These are phyloP conservation scores for Apiospora arundinis DNA, from an alignment of 2,329 filamentous ascomycete species.

Conservation along the genomic window DNA sequence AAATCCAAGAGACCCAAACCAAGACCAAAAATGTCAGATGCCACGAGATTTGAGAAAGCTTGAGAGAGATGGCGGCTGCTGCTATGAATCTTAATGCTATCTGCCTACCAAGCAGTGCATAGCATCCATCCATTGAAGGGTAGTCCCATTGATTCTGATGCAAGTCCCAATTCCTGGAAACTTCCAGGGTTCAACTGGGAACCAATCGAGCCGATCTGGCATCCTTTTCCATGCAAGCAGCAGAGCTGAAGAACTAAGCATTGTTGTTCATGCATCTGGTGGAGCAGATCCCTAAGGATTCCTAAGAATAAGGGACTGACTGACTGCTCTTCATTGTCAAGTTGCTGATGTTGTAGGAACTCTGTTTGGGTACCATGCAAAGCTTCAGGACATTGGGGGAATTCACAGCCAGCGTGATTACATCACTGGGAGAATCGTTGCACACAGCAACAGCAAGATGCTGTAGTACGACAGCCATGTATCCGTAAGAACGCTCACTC, in stretches of 20 bases:
- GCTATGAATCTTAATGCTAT: background rate
- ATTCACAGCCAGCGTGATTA: background rate
- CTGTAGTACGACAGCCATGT: background rate
- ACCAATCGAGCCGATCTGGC: constrained; percentile 1
- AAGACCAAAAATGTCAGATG: background rate
- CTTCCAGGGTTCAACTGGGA: constrained; percentile 8
- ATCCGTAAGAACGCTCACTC: background rate
- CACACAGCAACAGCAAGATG: background rate
- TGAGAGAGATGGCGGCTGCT: constrained; percentile 3
- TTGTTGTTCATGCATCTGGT: constrained; percentile 4
- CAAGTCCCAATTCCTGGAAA: constrained; percentile 1
- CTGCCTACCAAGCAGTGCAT: constrained; percentile 4
- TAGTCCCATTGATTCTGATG: background rate
- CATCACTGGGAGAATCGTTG: background rate
- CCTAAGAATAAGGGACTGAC: background rate
- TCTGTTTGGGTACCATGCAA: too few relatives aligned
- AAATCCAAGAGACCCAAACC: background rate
- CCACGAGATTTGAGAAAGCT: background rate
- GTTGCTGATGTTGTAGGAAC: background rate
- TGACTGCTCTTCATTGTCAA: background rate
- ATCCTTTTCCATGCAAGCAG: constrained; percentile 7
- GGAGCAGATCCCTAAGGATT: background rate
- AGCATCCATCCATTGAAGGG: background rate
- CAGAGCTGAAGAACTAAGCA: background rate
- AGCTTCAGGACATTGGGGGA: background rate